Conservation (phyloP, 2,329 filamentous ascomycete species). For the Ophiostoma populinum region DNA sequence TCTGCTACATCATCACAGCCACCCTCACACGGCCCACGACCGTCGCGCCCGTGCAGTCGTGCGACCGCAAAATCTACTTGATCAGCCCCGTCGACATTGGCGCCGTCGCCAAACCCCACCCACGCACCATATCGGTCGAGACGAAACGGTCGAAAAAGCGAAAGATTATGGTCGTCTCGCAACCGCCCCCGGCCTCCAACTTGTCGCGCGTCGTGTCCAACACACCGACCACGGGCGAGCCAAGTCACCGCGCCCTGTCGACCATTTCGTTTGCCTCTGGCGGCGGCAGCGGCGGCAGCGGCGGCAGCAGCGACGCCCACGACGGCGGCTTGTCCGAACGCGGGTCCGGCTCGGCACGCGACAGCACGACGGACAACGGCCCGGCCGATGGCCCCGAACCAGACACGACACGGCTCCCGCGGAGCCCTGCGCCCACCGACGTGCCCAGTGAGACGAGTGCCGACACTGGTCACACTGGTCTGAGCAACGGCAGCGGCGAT, state of each 20-base stretch:
- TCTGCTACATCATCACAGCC: conserved; percentile 79
- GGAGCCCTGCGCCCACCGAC: conserved; percentile 31
- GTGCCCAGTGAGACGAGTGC: conserved; percentile 52
- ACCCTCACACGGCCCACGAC: conserved; percentile 79
- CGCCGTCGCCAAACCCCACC: conserved; percentile 52
- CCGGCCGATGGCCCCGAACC: conserved; percentile 2
- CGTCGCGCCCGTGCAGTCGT: conserved; percentile 62
- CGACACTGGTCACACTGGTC: conserved; percentile 52
- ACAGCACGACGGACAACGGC: conserved; percentile 3
- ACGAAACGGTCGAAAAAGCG: conserved; percentile 54
- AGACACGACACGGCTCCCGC: neutral
- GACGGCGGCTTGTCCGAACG: conserved; percentile 19
- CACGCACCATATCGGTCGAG: conserved; percentile 72
- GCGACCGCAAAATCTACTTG: conserved; percentile 65
- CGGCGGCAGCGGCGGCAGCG: conserved; percentile 14
- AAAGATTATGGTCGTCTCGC: conserved; percentile 29
- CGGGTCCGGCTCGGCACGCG: conserved; percentile 20
- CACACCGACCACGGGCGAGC: neutral
- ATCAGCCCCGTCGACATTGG: conserved; percentile 77
- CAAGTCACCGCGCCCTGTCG: neutral
- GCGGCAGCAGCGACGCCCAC: conserved; percentile 17
- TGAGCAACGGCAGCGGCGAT: conserved; percentile 28
- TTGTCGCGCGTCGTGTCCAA: neutral
- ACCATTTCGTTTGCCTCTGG: conserved; percentile 12
- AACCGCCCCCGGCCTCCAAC: conserved; percentile 16